phyloP scores from a whole-genome alignment of 805 yeast genomes.

The Candida michaelii region DNA sequence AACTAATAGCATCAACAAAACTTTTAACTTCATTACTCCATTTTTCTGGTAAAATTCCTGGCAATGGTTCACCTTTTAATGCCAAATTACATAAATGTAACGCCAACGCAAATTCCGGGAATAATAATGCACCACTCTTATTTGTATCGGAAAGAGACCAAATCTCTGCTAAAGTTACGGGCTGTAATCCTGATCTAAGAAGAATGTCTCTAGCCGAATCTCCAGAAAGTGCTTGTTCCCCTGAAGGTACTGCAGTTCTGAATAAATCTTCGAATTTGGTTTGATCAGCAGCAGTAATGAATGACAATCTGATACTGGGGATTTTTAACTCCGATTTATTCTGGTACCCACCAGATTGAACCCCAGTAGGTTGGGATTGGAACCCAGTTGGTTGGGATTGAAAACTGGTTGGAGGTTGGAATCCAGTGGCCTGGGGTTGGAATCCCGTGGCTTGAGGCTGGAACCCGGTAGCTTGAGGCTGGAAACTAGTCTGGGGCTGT shows the following conservation, averaged over 20 bases:
- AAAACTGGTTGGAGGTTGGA: slow-evolving; percentile 21
- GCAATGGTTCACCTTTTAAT: slow-evolving; percentile 75
- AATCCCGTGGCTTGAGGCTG: slow-evolving; percentile 16
- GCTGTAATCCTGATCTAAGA: slow-evolving; percentile 74
- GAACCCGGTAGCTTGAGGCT: slow-evolving; percentile 24
- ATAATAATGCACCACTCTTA: slow-evolving; percentile 78
- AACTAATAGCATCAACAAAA: slow-evolving; percentile 85
- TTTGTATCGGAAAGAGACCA: slow-evolving; percentile 93
- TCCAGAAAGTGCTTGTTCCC: slow-evolving; percentile 69
- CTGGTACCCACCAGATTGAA: not conserved
- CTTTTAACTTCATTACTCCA: slow-evolving; percentile 83
- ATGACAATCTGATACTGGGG: slow-evolving; percentile 77
- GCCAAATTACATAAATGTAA: slow-evolving; percentile 82
- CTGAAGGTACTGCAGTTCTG: slow-evolving; percentile 69
- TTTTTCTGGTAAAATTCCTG: slow-evolving; percentile 66
- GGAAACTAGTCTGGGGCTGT: no score
- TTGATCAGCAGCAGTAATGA: slow-evolving; percentile 84
- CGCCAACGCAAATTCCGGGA: slow-evolving; percentile 93
- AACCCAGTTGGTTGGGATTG: slow-evolving; percentile 14
- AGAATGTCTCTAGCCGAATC: slow-evolving; percentile 77
- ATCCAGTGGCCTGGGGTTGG: slow-evolving; percentile 20
- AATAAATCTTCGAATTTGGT: slow-evolving; percentile 82
- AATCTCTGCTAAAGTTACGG: slow-evolving; percentile 74
- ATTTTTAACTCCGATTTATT: slow-evolving; percentile 52
- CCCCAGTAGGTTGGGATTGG: not conserved